Conservation (phyloP, 495 filamentous ascomycete genomes). For the Tuber calosporum region DNA sequence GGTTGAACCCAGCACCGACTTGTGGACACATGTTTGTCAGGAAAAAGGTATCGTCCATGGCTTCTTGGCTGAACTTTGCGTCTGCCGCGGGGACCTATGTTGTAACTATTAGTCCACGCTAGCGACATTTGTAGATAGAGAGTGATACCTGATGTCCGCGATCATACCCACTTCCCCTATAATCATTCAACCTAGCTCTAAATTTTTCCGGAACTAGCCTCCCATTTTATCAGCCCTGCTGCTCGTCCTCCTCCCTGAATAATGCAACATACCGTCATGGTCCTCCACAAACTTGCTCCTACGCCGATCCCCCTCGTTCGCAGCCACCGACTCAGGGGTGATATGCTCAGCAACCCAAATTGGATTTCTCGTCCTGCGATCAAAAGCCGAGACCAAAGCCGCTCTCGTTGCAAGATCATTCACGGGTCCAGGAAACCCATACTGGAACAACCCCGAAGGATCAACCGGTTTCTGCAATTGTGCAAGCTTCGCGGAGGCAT, state of each 20-base stretch:
- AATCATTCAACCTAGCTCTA: constrained; percentile 83
- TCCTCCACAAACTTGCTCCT: constrained; percentile 81
- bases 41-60: constrained; percentile 89
- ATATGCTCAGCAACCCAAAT: constrained; percentile 97
- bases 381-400: constrained; percentile 75
- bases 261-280: constrained; percentile 20
- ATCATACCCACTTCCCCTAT: constrained; percentile 90
- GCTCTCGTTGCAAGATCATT: constrained; percentile 68
- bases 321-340: constrained; percentile 72
- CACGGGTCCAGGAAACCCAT: constrained; percentile 90
- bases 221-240: constrained; percentile 5
- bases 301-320: constrained; percentile 71
- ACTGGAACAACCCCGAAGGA: constrained; percentile 84
- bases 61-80: constrained; percentile 86
- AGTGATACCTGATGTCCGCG: constrained; percentile 83
- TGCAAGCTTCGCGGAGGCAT: background rate
- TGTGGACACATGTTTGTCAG: constrained; percentile 97
- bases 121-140: constrained; percentile 50
- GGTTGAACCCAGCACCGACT: constrained; percentile 94
- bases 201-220: constrained; percentile 68
- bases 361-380: constrained; percentile 86
- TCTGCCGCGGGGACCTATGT: constrained; percentile 78
- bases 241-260: background rate
- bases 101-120: background rate
- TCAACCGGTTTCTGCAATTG: constrained; percentile 55